Evolutionary conservation across 352 stramenopile species (phyloP).

Genomic region (Phytophthora pini): DNA sequence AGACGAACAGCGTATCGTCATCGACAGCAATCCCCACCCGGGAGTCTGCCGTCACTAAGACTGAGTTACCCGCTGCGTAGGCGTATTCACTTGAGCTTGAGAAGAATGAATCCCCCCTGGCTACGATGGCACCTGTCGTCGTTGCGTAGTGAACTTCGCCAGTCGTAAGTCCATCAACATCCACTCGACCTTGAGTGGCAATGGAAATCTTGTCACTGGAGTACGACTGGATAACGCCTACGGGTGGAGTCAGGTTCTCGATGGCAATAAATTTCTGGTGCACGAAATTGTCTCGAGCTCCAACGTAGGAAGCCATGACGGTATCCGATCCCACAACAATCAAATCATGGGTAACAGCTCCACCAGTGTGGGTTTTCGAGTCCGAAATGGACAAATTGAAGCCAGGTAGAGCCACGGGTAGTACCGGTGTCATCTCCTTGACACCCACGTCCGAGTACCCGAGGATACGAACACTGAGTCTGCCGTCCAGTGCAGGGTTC

Average conservation of each 20-base stretch:
- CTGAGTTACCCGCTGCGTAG: slow-evolving; percentile 35
- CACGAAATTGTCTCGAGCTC: slow-evolving; percentile 34
- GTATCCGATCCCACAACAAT: slow-evolving; percentile 52
- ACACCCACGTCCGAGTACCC: slow-evolving; percentile 55
- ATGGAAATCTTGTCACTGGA: slow-evolving; percentile 32
- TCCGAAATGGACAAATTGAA: slow-evolving; percentile 1
- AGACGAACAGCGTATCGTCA: slow-evolving; percentile 62
- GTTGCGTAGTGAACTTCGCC: slow-evolving; percentile 66
- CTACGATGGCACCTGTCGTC: slow-evolving; percentile 51
- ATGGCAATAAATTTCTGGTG: slow-evolving; percentile 56
- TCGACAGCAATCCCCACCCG: slow-evolving; percentile 61
- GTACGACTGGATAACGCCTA: slow-evolving; percentile 55
- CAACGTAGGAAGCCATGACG: slow-evolving; percentile 55
- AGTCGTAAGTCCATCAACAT: slow-evolving; percentile 27
- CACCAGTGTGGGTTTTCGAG: no score
- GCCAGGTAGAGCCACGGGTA: slow-evolving; percentile 37
- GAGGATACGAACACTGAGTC: slow-evolving; percentile 54
- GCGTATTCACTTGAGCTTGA: slow-evolving; percentile 41
- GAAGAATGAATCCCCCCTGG: slow-evolving; percentile 7
- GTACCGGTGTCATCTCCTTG: slow-evolving; percentile 55
- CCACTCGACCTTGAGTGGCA: slow-evolving; percentile 28
- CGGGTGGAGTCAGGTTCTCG: slow-evolving; percentile 49
- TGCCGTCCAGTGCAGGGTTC: slow-evolving; percentile 56
- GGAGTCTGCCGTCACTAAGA: slow-evolving; percentile 63
- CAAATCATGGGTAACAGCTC: slow-evolving; percentile 48